Evolutionary conservation across 108 stramenopile species (phyloP).

Genomic region (Phaeodactylum tricornutum): DNA sequence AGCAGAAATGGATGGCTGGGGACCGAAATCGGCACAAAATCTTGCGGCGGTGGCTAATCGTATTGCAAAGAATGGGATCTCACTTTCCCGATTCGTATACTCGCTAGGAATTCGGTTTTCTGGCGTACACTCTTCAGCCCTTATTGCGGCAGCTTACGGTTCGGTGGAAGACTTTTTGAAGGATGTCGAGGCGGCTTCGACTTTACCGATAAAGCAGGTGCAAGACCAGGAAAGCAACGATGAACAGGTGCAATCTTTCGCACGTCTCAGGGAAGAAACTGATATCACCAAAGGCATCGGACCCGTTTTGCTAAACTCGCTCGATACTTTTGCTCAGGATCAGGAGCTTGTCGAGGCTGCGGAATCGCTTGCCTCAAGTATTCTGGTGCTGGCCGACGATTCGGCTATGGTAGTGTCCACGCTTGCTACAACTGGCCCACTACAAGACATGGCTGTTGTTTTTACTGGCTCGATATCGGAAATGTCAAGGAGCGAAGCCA

Average conservation of each 20-base stretch:
- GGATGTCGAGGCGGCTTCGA: too few relatives aligned
- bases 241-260: conserved; percentile 9
- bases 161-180: conserved; percentile 37
- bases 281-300: conserved; percentile 62
- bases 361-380: conserved; percentile 26
- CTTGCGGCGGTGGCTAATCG: conserved; percentile 23
- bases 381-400: conserved; percentile 21
- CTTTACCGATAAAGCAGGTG: neutral
- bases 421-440: conserved; percentile 12
- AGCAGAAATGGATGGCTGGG: conserved; percentile 62
- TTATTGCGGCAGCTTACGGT: conserved; percentile 53
- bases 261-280: conserved; percentile 14
- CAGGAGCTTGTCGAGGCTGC: conserved; percentile 46
- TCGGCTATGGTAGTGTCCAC: neutral
- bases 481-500: conserved; percentile 41
- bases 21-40: conserved; percentile 53
- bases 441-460: conserved; percentile 55
- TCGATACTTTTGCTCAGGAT: conserved; percentile 41
- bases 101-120: conserved; percentile 64
- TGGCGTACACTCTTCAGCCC: conserved; percentile 55
- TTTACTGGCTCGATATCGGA: conserved; percentile 65
- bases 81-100: conserved; percentile 57
- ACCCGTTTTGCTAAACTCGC: conserved; percentile 40
- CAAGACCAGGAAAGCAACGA: neutral
- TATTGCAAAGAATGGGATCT: conserved; percentile 40